These are phyloP conservation scores for Hibiscus mutabilis DNA, from an alignment of 345 rosid species.

Conservation along the genomic window DNA sequence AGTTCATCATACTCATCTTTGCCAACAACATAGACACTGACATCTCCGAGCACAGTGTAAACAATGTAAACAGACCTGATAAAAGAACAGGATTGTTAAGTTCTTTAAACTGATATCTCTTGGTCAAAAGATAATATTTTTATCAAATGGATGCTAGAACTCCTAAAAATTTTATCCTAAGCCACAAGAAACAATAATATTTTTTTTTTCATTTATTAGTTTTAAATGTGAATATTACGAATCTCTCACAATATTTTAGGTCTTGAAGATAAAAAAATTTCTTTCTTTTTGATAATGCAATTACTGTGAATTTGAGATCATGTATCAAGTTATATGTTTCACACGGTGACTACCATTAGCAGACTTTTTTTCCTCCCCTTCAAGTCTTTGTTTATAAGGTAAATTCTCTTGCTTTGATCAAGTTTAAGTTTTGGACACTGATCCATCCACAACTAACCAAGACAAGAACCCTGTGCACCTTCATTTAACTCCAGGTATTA, in stretches of 20 bases:
- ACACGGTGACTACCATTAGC: not conserved
- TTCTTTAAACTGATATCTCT: not conserved
- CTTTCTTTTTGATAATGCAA: not conserved
- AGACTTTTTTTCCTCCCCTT: too few relatives aligned
- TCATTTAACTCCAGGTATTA: not conserved
- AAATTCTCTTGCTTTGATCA: not conserved
- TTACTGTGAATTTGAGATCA: not conserved
- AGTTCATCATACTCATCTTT: constrained; percentile 99
- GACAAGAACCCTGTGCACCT: not conserved
- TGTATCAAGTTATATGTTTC: not conserved
- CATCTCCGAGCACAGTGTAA: constrained; percentile 87
- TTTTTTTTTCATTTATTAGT: not conserved
- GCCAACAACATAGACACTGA: constrained; percentile 82
- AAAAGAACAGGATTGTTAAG: not conserved
- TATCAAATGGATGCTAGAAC: not conserved
- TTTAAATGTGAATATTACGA: not conserved
- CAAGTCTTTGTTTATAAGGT: too few relatives aligned
- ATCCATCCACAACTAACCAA: not conserved
- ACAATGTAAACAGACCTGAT: constrained; percentile 89
- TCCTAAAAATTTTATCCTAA: not conserved
- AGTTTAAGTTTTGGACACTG: not conserved
- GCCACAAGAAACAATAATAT: not conserved
- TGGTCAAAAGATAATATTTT: not conserved
- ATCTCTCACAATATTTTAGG: not conserved
- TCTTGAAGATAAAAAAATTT: not conserved